Conservation (phyloP, 495 filamentous ascomycete species). For the Pseudoneurospora amorphoporcata region DNA sequence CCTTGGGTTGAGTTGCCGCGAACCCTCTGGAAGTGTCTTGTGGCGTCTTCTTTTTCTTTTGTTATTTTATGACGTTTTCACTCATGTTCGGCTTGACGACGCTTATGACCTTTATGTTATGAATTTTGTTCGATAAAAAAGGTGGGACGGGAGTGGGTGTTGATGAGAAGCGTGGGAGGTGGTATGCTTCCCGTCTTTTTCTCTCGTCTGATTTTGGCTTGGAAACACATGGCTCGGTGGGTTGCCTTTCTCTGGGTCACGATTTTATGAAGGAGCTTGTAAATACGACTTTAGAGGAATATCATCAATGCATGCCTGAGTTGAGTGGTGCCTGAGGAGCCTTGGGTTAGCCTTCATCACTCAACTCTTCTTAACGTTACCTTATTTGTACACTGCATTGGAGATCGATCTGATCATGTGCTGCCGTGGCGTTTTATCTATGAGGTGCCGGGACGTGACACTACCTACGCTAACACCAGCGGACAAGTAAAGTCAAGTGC, state of each 20-base stretch:
- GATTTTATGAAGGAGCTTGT: constrained; percentile 1
- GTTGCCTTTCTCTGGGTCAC: constrained; percentile 6
- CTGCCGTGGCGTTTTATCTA: not conserved
- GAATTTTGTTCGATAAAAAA: constrained; percentile 27
- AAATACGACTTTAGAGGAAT: not conserved
- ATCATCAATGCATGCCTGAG: not conserved
- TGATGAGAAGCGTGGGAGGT: constrained; percentile 1
- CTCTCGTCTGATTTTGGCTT: constrained; percentile 31
- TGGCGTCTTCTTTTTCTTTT: not conserved
- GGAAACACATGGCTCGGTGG: constrained; percentile 15
- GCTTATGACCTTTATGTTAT: constrained; percentile 24
- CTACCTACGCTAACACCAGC: not conserved
- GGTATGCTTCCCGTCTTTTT: constrained; percentile 19
- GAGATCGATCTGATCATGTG: not conserved
- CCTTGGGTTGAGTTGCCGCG: not conserved
- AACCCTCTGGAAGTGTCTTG: not conserved
- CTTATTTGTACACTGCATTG: not conserved
- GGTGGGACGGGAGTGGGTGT: constrained; percentile 5
- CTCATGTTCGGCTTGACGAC: constrained; percentile 12
- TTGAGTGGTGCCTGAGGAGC: not conserved
- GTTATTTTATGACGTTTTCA: constrained; percentile 5
- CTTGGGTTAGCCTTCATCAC: not conserved
- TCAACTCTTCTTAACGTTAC: not conserved
- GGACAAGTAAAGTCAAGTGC: not conserved
- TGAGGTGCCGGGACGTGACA: not conserved